Base-by-base conservation (phyloP, 1,284 basidiomycete genomes). In the Cerioporus squamosus region DNA sequence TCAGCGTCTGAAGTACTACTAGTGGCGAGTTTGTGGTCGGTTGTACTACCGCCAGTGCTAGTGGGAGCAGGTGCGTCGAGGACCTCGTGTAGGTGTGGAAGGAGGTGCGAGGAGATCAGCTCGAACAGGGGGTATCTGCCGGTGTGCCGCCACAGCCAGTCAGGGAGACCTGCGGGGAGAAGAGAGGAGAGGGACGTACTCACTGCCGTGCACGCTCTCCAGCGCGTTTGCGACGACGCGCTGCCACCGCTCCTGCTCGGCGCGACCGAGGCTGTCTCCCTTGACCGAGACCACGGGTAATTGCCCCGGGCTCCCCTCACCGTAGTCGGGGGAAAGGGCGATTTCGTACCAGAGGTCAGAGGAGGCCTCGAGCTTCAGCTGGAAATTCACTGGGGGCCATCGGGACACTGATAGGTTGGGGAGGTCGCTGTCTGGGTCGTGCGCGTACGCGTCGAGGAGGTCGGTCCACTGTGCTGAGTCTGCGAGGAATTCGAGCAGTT, bases 101-200 rank as follows among this genome's bases (percentile, higher is more conserved):
- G 75, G 29, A 90, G 79, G 63, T 86, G 78, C 0, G 79, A 65
- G 1, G 82, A 83, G 6, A 90, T 62, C 23, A 89, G 69, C 64
- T 88, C 79, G 67, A 83, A 90, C 3, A 84, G 68, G 0, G 84
- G 84, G 67, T 82, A 89, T 60, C 88, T 91, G 51, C 42, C 49
- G 10, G 7, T 18, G 24, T 33, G 18, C 10, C 22, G 42, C 26
- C 14, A 39, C 3, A 17, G 9, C 18, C 47, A 51, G 20, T 43
- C 14, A 36, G 33, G 12, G 33, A 7, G 33, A 36, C 33, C 33
- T 36, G 33, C 14, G 33, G 8, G 33, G 33, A 3, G 31, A 3
- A 12, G 3, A 3, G 33, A 36, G 14, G 33, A 15, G 33, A 49
- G 29, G 45, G 39, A 78, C 81, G 74, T 63, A 78, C 78, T 83